These are phyloP conservation scores for Xylaria sp. DNA, from an alignment of 2,329 filamentous ascomycete genomes.

Conservation along the genomic window DNA sequence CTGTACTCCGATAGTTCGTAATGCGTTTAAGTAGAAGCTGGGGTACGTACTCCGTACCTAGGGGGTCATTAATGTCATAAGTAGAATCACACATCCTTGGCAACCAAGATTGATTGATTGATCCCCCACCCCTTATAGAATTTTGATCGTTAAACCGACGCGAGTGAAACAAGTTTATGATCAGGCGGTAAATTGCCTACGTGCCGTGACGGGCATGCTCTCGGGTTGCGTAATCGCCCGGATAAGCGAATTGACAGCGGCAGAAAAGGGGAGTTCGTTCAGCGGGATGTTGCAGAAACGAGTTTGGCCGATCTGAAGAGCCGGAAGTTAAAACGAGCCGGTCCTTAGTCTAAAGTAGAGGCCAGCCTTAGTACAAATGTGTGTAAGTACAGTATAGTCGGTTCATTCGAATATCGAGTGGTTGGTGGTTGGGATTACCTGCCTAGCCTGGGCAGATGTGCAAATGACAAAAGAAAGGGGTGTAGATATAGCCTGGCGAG, in stretches of 20 bases:
- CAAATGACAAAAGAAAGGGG: constrained; percentile 24
- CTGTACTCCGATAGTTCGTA: background rate
- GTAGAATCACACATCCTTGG: constrained; percentile 30
- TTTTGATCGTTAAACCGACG: constrained; percentile 35
- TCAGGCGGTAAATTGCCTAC: constrained; percentile 16
- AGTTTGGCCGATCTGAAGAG: constrained; percentile 13
- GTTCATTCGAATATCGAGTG: constrained; percentile 13
- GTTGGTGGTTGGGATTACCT: constrained; percentile 26
- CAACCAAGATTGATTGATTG: constrained; percentile 44
- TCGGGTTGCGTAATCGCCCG: constrained; percentile 13
- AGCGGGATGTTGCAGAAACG: constrained; percentile 20
- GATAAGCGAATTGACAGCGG: background rate
- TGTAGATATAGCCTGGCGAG: constrained; percentile 27
- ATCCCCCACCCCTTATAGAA: constrained; percentile 37
- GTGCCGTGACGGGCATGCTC: constrained; percentile 11
- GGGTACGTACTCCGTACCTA: constrained; percentile 9
- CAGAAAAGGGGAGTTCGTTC: constrained; percentile 18
- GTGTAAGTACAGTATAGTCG: constrained; percentile 1
- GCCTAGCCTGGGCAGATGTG: constrained; percentile 33
- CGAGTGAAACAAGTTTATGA: constrained; percentile 38
- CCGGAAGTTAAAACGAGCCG: constrained; percentile 5
- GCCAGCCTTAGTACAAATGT: constrained; percentile 7
- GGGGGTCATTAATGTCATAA: background rate
- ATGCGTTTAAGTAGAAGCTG: constrained; percentile 23
- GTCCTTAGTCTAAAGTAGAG: background rate